phyloP scores from a whole-genome alignment of 2,329 filamentous ascomycete genomes.

The Cercospora zeae-maydis region DNA sequence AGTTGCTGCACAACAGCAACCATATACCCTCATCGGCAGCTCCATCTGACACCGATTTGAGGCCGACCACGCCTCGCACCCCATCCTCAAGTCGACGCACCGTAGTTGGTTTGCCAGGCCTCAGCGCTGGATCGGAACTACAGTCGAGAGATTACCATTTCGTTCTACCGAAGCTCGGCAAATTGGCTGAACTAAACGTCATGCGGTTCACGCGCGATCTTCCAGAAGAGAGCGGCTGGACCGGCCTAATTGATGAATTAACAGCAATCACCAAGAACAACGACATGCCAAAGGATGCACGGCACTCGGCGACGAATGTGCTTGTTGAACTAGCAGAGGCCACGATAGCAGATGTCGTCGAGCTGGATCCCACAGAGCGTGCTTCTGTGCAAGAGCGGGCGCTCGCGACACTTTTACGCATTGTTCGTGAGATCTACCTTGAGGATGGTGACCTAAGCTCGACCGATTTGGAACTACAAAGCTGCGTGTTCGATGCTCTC shows the following conservation, averaged over 20 bases:
- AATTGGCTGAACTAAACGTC: constrained; percentile 45
- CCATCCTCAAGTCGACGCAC: constrained; percentile 33
- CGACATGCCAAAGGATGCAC: constrained; percentile 42
- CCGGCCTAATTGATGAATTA: constrained; percentile 57
- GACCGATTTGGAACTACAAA: constrained; percentile 57
- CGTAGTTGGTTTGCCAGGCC: constrained; percentile 44
- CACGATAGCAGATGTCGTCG: constrained; percentile 51
- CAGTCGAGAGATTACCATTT: constrained; percentile 47
- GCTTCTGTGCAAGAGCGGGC: constrained; percentile 33
- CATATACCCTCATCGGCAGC: constrained; percentile 12
- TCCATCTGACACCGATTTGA: constrained; percentile 7
- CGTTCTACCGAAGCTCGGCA: constrained; percentile 48
- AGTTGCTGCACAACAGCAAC: constrained; percentile 53
- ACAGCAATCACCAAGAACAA: constrained; percentile 46
- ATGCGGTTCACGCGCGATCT: constrained; percentile 64
- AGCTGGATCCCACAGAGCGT: constrained; percentile 40
- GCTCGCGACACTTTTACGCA: constrained; percentile 44
- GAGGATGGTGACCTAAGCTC: constrained; percentile 29
- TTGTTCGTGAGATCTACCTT: constrained; percentile 39
- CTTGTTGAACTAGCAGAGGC: constrained; percentile 48
- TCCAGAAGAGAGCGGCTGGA: constrained; percentile 72
- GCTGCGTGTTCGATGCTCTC: constrained; percentile 64
- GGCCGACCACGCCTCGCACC: constrained; percentile 24
- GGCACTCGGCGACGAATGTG: constrained; percentile 50
- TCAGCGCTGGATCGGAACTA: constrained; percentile 39